Percentiles rank a stretch among this genome's conserved stretches.
Conservation (phyloP, 1,284 basidiomycete genomes). For the Tylopilus sp. region DNA sequence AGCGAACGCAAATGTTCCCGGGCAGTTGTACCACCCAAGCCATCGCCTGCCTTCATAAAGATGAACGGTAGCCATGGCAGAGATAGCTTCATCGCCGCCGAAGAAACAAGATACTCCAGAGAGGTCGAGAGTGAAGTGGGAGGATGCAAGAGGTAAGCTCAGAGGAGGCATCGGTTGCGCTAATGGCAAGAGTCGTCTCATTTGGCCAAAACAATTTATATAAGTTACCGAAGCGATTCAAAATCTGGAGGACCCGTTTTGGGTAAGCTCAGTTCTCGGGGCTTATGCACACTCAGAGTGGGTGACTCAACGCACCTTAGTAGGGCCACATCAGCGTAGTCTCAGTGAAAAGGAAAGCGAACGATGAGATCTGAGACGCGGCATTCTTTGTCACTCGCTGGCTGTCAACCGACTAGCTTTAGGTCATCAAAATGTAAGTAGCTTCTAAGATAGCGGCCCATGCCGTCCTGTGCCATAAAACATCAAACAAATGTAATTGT, state of each 20-base stretch:
- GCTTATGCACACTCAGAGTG: background rate
- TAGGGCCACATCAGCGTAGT: background rate
- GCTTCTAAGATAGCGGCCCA: background rate
- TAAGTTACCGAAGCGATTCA: background rate
- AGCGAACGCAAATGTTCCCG: constrained; percentile 41
- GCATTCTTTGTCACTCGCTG: background rate
- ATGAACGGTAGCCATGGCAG: constrained; percentile 42
- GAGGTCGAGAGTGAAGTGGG: constrained; percentile 32
- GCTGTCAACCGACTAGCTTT: no score
- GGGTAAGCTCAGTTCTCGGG: constrained; percentile 7
- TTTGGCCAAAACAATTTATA: background rate
- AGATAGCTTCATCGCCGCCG: constrained; percentile 43
- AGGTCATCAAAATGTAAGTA: background rate
- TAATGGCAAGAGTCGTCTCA: constrained; percentile 1
- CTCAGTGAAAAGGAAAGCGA: constrained; percentile 2
- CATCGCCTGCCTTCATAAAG: constrained; percentile 39
- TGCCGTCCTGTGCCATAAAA: background rate
- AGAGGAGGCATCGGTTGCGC: constrained; percentile 30
- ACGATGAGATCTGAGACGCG: background rate
- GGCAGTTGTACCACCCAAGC: constrained; percentile 48
- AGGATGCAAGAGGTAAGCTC: constrained; percentile 16
- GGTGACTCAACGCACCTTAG: background rate
- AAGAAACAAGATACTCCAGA: constrained; percentile 40
- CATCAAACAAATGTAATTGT: no score
- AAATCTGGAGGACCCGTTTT: constrained; percentile 7